Evolutionary conservation across 1,284 basidiomycete genomes (phyloP).

Genomic region (Sparassis latifolia): DNA sequence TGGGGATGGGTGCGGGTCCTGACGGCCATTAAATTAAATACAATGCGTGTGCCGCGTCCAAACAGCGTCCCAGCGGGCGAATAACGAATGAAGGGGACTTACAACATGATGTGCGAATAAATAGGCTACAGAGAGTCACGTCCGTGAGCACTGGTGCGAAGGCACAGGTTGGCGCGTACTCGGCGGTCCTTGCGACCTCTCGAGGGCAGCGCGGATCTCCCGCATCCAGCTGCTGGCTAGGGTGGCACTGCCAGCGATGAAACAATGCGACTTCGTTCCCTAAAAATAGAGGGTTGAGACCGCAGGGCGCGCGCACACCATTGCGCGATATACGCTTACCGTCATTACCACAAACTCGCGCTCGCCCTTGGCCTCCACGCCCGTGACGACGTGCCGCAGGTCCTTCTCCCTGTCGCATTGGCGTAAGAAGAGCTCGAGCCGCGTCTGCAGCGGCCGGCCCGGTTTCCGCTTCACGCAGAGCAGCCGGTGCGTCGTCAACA

Average conservation of each 20-base stretch:
- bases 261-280: slow-evolving; percentile 49
- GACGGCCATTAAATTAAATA: slow-evolving; percentile 9
- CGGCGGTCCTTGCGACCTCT: slow-evolving; percentile 5
- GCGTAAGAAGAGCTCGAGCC: slow-evolving; percentile 42
- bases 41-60: slow-evolving; percentile 6
- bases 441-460: slow-evolving; percentile 34
- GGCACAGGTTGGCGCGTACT: slow-evolving; percentile 7
- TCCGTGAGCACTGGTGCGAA: slow-evolving; percentile 5
- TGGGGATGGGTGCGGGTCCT: slow-evolving; percentile 5
- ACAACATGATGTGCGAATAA: slow-evolving; percentile 1
- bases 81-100: not conserved
- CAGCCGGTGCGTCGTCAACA: slow-evolving; percentile 53
- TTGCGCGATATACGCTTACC: slow-evolving; percentile 28
- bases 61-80: slow-evolving; percentile 7
- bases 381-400: slow-evolving; percentile 31
- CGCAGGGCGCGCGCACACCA: slow-evolving; percentile 2
- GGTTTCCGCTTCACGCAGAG: slow-evolving; percentile 49
- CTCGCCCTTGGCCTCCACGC: slow-evolving; percentile 48
- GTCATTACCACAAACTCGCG: slow-evolving; percentile 59
- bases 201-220: slow-evolving; percentile 39
- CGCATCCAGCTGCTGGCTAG: slow-evolving; percentile 43
- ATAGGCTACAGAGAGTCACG: slow-evolving; percentile 2
- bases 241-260: slow-evolving; percentile 35
- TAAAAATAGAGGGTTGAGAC: slow-evolving; percentile 17
- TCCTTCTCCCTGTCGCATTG: slow-evolving; percentile 26